Evolutionary conservation across 176 grass and related monocot genomes (phyloP).

Genomic region (Guadua angustifolia): DNA sequence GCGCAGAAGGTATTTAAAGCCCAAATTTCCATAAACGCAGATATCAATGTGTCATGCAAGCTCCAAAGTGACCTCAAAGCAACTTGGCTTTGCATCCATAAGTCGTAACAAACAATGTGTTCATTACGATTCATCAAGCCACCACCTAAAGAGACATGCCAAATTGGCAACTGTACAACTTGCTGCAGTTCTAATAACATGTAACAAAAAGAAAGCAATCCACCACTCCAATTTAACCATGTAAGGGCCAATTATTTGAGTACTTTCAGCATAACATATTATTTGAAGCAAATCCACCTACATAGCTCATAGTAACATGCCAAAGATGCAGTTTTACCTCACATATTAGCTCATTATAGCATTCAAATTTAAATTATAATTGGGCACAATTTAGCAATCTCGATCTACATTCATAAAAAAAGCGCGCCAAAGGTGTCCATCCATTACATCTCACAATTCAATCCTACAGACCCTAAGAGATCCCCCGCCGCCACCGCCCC

Average conservation of each 20-base stretch:
- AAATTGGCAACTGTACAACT: neutral
- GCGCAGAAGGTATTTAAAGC: neutral
- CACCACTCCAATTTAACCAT: neutral
- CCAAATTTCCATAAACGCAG: neutral
- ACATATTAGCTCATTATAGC: conserved; percentile 6
- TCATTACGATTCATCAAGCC: neutral
- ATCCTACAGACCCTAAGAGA: too few relatives aligned
- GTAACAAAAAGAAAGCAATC: conserved; percentile 2
- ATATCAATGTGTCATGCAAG: conserved; percentile 30
- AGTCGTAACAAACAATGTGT: neutral
- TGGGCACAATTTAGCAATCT: neutral
- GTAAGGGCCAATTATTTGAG: conserved; percentile 5
- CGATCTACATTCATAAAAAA: neutral
- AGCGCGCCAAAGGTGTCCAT: neutral
- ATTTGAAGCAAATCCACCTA: neutral
- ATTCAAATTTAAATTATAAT: neutral
- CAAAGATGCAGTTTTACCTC: conserved; percentile 3
- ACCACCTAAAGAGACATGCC: neutral
- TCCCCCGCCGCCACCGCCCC: neutral
- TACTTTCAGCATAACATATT: neutral
- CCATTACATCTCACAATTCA: too few relatives aligned
- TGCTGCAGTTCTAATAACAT: conserved; percentile 7
- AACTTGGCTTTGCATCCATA: conserved; percentile 5
- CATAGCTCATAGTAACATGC: neutral
- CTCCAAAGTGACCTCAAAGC: neutral